Evolutionary conservation across 208 protist species (phyloP).

Genomic region (Leptomonas seymouri): DNA sequence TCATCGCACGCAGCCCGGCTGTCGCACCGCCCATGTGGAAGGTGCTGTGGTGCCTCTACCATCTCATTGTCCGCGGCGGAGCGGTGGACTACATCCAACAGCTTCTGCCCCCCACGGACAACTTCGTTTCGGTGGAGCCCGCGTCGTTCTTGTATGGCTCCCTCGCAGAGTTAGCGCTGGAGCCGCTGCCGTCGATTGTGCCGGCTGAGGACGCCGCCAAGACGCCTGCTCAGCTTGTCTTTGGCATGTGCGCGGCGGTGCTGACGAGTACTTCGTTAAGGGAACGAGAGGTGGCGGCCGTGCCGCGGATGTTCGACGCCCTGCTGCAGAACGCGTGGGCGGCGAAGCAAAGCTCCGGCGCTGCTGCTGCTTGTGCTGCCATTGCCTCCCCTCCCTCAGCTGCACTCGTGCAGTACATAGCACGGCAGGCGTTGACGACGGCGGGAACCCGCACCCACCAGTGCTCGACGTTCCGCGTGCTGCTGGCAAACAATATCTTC

Average conservation of each 20-base stretch:
- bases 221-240: conserved; percentile 77
- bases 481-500: conserved; percentile 75
- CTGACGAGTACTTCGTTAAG: conserved; percentile 40
- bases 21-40: conserved; percentile 69
- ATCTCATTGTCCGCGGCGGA: conserved; percentile 56
- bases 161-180: conserved; percentile 25
- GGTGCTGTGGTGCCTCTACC: conserved; percentile 71
- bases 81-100: conserved; percentile 88
- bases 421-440: conserved; percentile 36
- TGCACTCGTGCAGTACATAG: conserved; percentile 45
- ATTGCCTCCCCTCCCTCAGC: conserved; percentile 8
- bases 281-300: conserved; percentile 59
- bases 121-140: conserved; percentile 85
- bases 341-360: not conserved
- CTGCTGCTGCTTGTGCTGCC: not conserved
- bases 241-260: conserved; percentile 65
- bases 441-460: conserved; percentile 35
- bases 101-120: conserved; percentile 91
- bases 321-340: conserved; percentile 77
- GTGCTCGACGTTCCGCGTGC: conserved; percentile 53
- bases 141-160: conserved; percentile 56
- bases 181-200: conserved; percentile 26
- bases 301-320: conserved; percentile 72
- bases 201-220: conserved; percentile 26
- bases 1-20: conserved; percentile 76